Evolutionary conservation across 345 rosid species (phyloP).

Genomic region (Eucalyptus polybractea): DNA sequence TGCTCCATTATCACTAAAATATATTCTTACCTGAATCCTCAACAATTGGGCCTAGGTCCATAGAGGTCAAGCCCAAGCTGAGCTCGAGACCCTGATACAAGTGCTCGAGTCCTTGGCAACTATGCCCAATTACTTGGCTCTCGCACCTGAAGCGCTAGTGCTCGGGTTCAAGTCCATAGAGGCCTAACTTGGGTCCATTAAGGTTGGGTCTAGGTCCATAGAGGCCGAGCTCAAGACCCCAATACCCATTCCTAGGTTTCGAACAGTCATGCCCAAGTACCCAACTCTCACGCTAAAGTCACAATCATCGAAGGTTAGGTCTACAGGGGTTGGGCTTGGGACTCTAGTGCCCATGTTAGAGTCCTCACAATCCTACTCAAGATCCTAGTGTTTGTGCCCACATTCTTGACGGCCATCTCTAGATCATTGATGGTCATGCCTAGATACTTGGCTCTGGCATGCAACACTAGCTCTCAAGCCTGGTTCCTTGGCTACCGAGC

Average conservation of each 20-base stretch:
- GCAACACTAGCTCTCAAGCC: background rate
- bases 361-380: background rate
- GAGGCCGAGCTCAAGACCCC: background rate
- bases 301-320: background rate
- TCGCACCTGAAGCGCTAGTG: accelerated
- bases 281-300: background rate
- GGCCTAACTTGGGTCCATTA: background rate
- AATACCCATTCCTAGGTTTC: background rate
- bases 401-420: too few species aligned
- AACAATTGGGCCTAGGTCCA: background rate
- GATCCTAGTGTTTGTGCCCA: too few species aligned
- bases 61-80: background rate
- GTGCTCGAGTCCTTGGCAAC: background rate
- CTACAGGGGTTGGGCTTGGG: background rate
- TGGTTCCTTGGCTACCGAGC: background rate
- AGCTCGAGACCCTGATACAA: accelerated
- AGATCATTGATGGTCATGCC: background rate
- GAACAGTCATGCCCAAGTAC: background rate
- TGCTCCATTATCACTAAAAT: background rate
- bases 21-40: background rate
- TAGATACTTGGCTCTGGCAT: accelerated
- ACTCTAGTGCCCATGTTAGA: background rate
- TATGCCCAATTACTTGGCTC: background rate
- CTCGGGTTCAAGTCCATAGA: background rate
- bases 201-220: background rate